Conservation (phyloP, 257 asterid species). For the Solanum chiquidenum region DNA sequence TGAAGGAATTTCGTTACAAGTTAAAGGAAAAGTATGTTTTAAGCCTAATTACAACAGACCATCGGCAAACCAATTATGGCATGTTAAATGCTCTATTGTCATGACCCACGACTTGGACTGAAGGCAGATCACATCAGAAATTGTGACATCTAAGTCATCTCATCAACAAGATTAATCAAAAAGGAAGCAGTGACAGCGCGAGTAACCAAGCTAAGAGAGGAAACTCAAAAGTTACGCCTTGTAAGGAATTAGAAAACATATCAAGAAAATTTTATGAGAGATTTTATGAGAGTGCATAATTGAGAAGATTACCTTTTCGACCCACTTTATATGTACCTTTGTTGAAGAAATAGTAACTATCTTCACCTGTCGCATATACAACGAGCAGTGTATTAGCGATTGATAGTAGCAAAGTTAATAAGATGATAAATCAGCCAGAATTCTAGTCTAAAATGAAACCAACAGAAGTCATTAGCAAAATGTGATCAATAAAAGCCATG, state of each 20-base stretch:
- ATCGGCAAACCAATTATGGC: not conserved
- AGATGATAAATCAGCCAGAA: not conserved
- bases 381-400: not conserved
- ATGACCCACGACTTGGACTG: not conserved
- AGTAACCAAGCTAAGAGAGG: not conserved
- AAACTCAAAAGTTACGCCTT: not conserved
- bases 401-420: not conserved
- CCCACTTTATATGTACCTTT: slow-evolving; percentile 86
- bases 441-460: not conserved
- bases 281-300: not conserved
- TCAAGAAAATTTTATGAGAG: not conserved
- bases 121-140: not conserved
- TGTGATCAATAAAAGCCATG: not conserved
- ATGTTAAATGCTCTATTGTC: not conserved
- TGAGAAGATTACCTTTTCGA: slow-evolving; percentile 56
- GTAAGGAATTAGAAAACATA: not conserved
- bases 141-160: not conserved
- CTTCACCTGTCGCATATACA: slow-evolving; percentile 53
- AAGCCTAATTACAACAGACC: not conserved
- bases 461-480: not conserved
- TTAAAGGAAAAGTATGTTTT: not conserved
- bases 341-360: slow-evolving; percentile 58
- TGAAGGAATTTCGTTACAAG: not conserved
- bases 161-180: not conserved
- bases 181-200: not conserved